Evolutionary conservation across 1,284 basidiomycete genomes (phyloP), one percentile per base, ranked within the genome.

Genomic region (Puccinia novopanici): DNA sequence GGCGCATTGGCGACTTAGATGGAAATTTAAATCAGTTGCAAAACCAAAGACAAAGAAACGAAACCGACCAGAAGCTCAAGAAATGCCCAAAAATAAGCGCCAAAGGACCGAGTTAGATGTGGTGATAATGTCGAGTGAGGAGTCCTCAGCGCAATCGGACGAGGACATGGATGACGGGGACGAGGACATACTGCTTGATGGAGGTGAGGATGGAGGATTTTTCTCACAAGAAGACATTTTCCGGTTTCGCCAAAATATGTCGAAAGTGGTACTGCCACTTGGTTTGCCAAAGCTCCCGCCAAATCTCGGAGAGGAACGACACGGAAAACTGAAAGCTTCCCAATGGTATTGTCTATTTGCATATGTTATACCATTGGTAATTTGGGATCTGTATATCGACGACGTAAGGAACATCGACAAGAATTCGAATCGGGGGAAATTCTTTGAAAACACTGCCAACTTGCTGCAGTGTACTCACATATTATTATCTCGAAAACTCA

Each of bases 401-500:
- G 34, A 74, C 24, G 30, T 57, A 9, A 19, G 37, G 5, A 45
- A 57, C 15, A 34, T 74, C 12, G 22, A 34, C 3, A 55, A 40
- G 8, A 12, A 61, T 10, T 61, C 72, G 15, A 74, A 74, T 37
- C 54, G 34, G 9, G 9, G 5, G 3, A 61, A 59, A 1, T 59
- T 74, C 40, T 19, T 74, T 37, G 1, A 12, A 19, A 82, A 81
- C 70, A 72, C 75, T 27, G 72, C 34, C 24, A 30, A 71, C 48
- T 67, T 81, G 42, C 50, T 81, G 1, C 68, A 68, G n/a, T 82
- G 79, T 63, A 82, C 81, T 27, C 81, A 81, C 48, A 82, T 82
- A 50, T 6, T 75, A 34, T 59, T 40, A 52, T 9, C 59, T 50
- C 9, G 40, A 17, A 45, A 65, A 45, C 13, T 45, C 9, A 37